These are phyloP conservation scores for Fusarium praegraminearum DNA, from an alignment of 2,329 filamentous ascomycete genomes.

Conservation along the genomic window DNA sequence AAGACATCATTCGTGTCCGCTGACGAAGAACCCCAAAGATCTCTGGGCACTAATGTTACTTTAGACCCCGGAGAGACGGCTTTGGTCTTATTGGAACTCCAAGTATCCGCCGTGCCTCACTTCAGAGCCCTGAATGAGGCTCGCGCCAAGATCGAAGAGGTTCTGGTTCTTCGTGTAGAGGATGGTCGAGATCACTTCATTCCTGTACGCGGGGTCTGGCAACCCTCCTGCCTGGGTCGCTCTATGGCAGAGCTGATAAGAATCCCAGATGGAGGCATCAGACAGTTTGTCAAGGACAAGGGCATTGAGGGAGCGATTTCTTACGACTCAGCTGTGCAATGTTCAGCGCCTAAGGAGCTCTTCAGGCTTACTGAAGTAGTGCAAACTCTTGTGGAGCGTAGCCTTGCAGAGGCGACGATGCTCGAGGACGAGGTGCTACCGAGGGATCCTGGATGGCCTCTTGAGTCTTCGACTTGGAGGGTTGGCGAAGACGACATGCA, in stretches of 20 bases:
- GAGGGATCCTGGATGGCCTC: slow-evolving; percentile 70
- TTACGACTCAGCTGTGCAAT: slow-evolving; percentile 70
- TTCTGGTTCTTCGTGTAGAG: slow-evolving; percentile 85
- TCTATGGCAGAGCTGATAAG: slow-evolving; percentile 90
- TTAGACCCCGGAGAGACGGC: slow-evolving; percentile 88
- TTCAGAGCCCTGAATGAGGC: slow-evolving; percentile 79
- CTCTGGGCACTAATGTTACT: slow-evolving; percentile 66
- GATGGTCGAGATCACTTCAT: slow-evolving; percentile 93
- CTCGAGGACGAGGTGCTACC: slow-evolving; percentile 66
- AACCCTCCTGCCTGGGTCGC: slow-evolving; percentile 83
- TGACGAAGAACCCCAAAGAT: slow-evolving; percentile 50
- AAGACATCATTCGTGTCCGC: slow-evolving; percentile 70
- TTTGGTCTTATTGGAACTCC: slow-evolving; percentile 74
- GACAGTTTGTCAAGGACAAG: slow-evolving; percentile 60
- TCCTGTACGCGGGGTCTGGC: slow-evolving; percentile 81
- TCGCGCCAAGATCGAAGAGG: slow-evolving; percentile 77
- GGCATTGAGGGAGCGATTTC: slow-evolving; percentile 63
- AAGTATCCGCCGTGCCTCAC: slow-evolving; percentile 72
- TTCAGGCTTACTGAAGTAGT: slow-evolving; percentile 89
- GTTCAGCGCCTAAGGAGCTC: slow-evolving; percentile 88
- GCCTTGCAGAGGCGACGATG: slow-evolving; percentile 72
- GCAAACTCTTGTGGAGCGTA: slow-evolving; percentile 67
- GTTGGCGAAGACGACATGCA: slow-evolving; percentile 42
- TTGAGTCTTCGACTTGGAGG: slow-evolving; percentile 59
- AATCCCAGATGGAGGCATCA: slow-evolving; percentile 83